These are phyloP conservation scores for Macrophomina pseudophaseolina DNA, from an alignment of 2,329 filamentous ascomycete genomes.

Conservation along the genomic window DNA sequence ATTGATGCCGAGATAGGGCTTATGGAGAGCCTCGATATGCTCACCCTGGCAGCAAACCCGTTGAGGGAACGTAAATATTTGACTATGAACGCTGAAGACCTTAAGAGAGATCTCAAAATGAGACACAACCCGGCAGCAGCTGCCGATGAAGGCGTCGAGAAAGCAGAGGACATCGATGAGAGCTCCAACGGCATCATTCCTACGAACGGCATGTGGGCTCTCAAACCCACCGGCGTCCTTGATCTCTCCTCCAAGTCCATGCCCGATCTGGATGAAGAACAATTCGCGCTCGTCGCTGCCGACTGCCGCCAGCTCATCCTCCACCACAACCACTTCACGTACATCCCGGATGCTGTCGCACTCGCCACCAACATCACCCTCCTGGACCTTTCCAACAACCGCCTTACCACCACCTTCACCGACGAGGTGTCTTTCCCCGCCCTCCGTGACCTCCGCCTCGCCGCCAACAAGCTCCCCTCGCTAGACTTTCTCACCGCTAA, in stretches of 20 bases:
- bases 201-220: conserved; percentile 32
- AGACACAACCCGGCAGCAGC: conserved; percentile 63
- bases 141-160: background rate
- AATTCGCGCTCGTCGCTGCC: conserved; percentile 48
- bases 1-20: conserved; percentile 77
- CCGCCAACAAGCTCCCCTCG: conserved; percentile 73
- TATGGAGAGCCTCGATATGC: conserved; percentile 77
- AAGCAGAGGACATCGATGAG: background rate
- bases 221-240: conserved; percentile 45
- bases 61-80: conserved; percentile 86
- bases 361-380: conserved; percentile 73
- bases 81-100: conserved; percentile 76
- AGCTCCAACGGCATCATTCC: conserved; percentile 9
- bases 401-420: conserved; percentile 61
- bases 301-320: conserved; percentile 67
- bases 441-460: conserved; percentile 77
- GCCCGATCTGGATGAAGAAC: conserved; percentile 41
- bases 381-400: conserved; percentile 79
- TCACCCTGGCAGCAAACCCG: conserved; percentile 87
- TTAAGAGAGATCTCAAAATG: conserved; percentile 74
- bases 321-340: conserved; percentile 75
- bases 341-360: conserved; percentile 71
- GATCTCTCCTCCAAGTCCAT: conserved; percentile 51
- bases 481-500: conserved; percentile 68
- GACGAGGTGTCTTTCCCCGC: conserved; percentile 61